Evolutionary conservation across 2,329 filamentous ascomycete species (phyloP).

Genomic region (Alternaria brassicicola): DNA sequence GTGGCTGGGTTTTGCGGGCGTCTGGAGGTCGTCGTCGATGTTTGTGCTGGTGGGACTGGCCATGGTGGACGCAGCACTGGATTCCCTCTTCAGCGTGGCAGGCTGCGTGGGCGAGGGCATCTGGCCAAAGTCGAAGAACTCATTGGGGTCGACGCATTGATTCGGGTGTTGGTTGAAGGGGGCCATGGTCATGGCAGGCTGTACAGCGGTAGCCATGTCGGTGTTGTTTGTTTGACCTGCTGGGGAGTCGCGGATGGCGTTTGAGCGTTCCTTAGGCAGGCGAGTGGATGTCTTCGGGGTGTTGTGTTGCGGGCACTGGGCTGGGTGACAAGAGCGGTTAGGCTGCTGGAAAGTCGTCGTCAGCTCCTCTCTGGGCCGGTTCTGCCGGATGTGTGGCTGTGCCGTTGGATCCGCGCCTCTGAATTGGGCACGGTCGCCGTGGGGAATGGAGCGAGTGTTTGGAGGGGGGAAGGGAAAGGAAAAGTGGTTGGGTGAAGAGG

Average conservation of each 20-base stretch:
- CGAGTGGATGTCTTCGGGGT: conserved; percentile 30
- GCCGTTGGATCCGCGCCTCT: conserved; percentile 14
- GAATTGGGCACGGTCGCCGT: neutral
- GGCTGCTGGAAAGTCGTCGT: conserved; percentile 45
- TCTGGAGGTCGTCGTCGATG: conserved; percentile 60
- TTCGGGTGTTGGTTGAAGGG: conserved; percentile 40
- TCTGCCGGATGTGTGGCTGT: conserved; percentile 42
- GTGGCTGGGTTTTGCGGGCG: conserved; percentile 82
- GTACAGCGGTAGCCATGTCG: conserved; percentile 46
- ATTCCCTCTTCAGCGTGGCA: conserved; percentile 56
- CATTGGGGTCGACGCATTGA: conserved; percentile 51
- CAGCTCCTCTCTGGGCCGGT: conserved; percentile 44
- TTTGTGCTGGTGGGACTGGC: conserved; percentile 61
- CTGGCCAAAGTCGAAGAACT: conserved; percentile 63
- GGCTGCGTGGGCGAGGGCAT: conserved; percentile 64
- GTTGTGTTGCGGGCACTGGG: conserved; percentile 24
- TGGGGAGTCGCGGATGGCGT: conserved; percentile 18
- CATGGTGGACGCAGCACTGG: conserved; percentile 59
- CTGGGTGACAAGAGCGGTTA: conserved; percentile 37
- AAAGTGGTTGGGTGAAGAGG: neutral
- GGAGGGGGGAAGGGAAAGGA: neutral
- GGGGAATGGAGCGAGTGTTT: neutral
- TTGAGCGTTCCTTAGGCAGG: conserved; percentile 36
- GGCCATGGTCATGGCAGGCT: conserved; percentile 46
- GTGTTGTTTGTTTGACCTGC: conserved; percentile 16